These are phyloP conservation scores for Sugiyamaella castrensis DNA, from an alignment of 1,139 yeast species.

Conservation along the genomic window DNA sequence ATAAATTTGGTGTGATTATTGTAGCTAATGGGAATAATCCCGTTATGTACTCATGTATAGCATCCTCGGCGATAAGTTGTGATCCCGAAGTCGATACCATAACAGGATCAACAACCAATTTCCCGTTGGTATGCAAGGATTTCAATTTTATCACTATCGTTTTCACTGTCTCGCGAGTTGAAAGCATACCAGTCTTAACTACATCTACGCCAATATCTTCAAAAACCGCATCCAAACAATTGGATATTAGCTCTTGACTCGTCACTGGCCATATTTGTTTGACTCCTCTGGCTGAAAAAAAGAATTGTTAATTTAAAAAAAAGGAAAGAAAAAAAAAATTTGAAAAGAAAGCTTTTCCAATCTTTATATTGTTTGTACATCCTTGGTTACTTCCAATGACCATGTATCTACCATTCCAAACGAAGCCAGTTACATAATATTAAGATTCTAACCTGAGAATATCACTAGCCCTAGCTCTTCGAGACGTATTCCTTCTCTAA, in stretches of 20 bases:
- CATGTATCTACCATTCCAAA: too few relatives aligned
- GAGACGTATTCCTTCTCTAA: background rate
- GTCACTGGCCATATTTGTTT: constrained; percentile 46
- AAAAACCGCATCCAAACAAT: constrained; percentile 54
- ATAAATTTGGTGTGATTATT: constrained; percentile 73
- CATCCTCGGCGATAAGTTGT: constrained; percentile 48
- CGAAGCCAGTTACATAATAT: too few relatives aligned
- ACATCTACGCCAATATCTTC: constrained; percentile 66
- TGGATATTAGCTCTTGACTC: constrained; percentile 44
- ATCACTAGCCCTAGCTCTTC: too few relatives aligned
- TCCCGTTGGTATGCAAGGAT: constrained; percentile 10
- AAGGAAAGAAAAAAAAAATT: constrained; percentile 9
- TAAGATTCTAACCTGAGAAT: too few relatives aligned
- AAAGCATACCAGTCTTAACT: constrained; percentile 78
- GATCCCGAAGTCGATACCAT: constrained; percentile 79
- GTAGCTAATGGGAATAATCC: constrained; percentile 54
- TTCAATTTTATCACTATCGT: constrained; percentile 44
- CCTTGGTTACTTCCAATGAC: too few relatives aligned
- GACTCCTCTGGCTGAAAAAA: constrained; percentile 46
- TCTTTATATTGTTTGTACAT: too few relatives aligned
- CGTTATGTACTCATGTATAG: constrained; percentile 45
- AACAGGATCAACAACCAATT: constrained; percentile 72
- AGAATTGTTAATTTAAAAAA: background rate
- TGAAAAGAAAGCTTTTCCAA: background rate
- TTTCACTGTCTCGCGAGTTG: constrained; percentile 54